Evolutionary conservation across 73 alveolate species (phyloP), one percentile per base, ranked within the genome.

Genomic region (Tetrahymena thermophila): DNA sequence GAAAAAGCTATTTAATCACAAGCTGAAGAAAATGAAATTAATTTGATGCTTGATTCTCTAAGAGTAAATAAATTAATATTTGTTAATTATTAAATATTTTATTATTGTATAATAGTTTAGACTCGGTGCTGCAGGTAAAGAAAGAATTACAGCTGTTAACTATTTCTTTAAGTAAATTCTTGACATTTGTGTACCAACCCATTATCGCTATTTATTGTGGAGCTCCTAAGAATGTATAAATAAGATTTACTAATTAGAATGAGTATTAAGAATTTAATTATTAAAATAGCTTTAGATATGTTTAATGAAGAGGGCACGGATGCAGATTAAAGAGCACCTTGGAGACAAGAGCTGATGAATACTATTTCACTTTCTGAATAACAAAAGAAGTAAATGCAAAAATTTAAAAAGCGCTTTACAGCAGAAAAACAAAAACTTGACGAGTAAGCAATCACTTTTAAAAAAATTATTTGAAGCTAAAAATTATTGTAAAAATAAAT

Each of bases 111-210:
- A 8, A 71, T 71, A 71, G 89, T 94, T 94, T 42, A 94, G 96
- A 31, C 93, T 94, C 38, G 96, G 96, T 31, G 93, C 97, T 34
- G 96, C 95, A 37, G 96, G 96, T 1, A 94, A 94, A 28, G 95
- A 94, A 34, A 94, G 95, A 94, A 85, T 94, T 4, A 85, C 93
- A 25, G 96, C 96, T 43, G 93, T 94, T 31, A 94, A 94, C 28
- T 94, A 94, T 34, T 94, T 94, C 93, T 85, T 94, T 35, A 31
- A 83, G 25, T 85, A 94, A 85, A 94, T 94, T 8, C 57, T 94
- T 44, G 96, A 94, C 31, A 43, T 94, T 43, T 84, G 95, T 8
- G 93, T 94, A 21, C 96, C 96, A 37, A 85, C 71, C 21, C 96
- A 94, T 85, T 94, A 85, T 1, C 84, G 56, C 42, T 94, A 94